phyloP scores from a whole-genome alignment of 805 yeast genomes.

The Novakomyces olei region DNA sequence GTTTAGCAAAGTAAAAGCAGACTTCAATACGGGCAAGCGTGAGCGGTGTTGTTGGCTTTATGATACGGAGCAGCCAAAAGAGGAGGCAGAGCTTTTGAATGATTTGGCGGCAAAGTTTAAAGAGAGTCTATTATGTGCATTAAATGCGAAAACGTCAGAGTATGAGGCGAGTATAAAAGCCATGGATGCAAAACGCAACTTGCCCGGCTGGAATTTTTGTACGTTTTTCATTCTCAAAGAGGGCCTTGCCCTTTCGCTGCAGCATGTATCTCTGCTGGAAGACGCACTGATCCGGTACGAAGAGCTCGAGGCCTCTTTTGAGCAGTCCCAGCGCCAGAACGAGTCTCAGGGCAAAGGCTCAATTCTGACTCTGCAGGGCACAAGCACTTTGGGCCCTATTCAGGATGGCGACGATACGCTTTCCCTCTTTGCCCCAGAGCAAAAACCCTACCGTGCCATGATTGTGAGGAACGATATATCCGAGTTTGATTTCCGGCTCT shows the following conservation, averaged over 20 bases:
- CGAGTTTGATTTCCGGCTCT: conserved; percentile 19
- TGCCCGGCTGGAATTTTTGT: conserved; percentile 26
- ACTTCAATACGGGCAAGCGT: conserved; percentile 23
- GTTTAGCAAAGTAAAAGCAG: conserved; percentile 32
- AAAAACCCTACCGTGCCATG: conserved; percentile 9
- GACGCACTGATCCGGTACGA: conserved; percentile 37
- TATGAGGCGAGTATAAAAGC: conserved; percentile 22
- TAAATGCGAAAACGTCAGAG: conserved; percentile 24
- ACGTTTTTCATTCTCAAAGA: conserved; percentile 25
- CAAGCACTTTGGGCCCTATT: too few species aligned
- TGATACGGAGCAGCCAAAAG: conserved; percentile 8
- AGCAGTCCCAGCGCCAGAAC: conserved; percentile 9
- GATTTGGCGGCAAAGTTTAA: conserved; percentile 25
- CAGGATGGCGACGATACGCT: background rate
- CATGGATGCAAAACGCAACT: conserved; percentile 16
- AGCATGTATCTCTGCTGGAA: conserved; percentile 33
- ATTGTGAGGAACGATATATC: conserved; percentile 18
- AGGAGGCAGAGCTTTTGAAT: conserved; percentile 29
- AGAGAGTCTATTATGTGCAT: conserved; percentile 29
- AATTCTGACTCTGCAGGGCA: background rate
- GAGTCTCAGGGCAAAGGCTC: background rate
- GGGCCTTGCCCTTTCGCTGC: conserved; percentile 29
- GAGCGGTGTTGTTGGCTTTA: conserved; percentile 16
- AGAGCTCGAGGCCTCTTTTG: conserved; percentile 19
- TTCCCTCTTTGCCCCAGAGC: background rate